These are phyloP conservation scores for Candida patagonica DNA, from an alignment of 805 yeast genomes.

Conservation along the genomic window DNA sequence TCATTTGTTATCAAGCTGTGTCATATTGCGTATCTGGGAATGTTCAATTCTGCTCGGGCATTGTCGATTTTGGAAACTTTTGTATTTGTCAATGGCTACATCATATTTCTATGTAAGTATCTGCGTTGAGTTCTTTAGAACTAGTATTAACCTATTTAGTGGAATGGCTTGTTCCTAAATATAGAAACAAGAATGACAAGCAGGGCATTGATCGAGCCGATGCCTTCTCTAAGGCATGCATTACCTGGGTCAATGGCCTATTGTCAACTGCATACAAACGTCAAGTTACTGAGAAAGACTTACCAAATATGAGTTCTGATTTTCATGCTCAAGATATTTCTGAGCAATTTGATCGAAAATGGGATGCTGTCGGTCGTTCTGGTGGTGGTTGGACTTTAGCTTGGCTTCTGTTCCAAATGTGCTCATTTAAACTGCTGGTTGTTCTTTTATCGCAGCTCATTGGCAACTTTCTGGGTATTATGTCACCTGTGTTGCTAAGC, in stretches of 20 bases:
- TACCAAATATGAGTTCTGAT: constrained; percentile 61
- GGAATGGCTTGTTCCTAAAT: constrained; percentile 10
- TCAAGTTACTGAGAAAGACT: constrained; percentile 35
- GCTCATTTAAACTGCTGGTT: constrained; percentile 50
- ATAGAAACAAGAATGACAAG: not conserved
- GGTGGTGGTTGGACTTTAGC: constrained; percentile 36
- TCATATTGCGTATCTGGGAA: constrained; percentile 3
- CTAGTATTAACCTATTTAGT: not conserved
- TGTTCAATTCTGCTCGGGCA: not conserved
- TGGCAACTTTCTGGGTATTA: constrained; percentile 62
- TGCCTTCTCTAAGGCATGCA: constrained; percentile 8
- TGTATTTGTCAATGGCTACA: constrained; percentile 1
- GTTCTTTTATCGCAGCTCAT: constrained; percentile 56
- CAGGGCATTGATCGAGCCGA: constrained; percentile 9
- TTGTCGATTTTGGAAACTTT: not conserved
- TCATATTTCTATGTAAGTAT: constrained; percentile 5
- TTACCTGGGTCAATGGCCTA: constrained; percentile 10
- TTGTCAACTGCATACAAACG: constrained; percentile 3
- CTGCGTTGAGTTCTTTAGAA: not conserved
- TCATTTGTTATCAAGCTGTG: not conserved
- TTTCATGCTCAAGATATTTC: constrained; percentile 44
- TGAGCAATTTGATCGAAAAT: constrained; percentile 37
- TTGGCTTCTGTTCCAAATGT: constrained; percentile 48
- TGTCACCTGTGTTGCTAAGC: constrained; percentile 69
- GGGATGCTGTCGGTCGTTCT: constrained; percentile 43